Conservation (phyloP, 768 basidiomycete genomes). For the Flagelloscypha sp. region DNA sequence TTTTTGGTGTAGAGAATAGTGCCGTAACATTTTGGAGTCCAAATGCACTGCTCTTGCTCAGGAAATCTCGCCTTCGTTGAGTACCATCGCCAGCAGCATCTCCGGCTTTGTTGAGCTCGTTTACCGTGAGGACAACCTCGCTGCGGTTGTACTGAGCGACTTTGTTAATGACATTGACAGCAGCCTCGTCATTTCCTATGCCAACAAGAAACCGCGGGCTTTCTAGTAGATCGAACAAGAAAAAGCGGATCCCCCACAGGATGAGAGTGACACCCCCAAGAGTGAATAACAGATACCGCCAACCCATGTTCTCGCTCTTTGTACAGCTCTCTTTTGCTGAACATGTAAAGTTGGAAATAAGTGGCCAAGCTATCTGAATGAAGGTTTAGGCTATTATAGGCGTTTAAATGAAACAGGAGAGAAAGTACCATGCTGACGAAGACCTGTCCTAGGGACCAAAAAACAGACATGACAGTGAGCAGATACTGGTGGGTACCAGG, state of each 20-base stretch:
- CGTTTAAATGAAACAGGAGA: neutral
- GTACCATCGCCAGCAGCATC: conserved; percentile 12
- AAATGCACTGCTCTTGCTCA: conserved; percentile 31
- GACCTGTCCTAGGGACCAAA: conserved; percentile 53
- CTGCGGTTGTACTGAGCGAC: conserved; percentile 45
- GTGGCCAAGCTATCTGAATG: conserved; percentile 47
- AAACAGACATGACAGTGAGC: conserved; percentile 47
- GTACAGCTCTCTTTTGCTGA: conserved; percentile 24
- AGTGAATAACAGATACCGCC: conserved; percentile 50
- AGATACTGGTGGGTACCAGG: conserved; percentile 51
- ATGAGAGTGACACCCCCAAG: conserved; percentile 46
- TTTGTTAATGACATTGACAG: conserved; percentile 37
- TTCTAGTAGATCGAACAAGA: conserved; percentile 45
- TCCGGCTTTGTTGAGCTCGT: conserved; percentile 32
- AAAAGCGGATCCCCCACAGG: conserved; percentile 45
- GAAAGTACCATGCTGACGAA: conserved; percentile 34
- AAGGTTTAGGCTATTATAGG: neutral
- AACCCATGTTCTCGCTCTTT: conserved; percentile 49
- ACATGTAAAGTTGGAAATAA: conserved; percentile 50
- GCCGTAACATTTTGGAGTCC: conserved; percentile 39
- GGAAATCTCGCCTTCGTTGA: conserved; percentile 14
- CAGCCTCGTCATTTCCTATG: conserved; percentile 43
- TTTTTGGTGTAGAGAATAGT: conserved; percentile 53
- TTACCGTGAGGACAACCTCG: conserved; percentile 31
- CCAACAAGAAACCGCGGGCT: conserved; percentile 53